Evolutionary conservation across 1,284 basidiomycete genomes (phyloP).

Genomic region (Cryptococcus sp.): DNA sequence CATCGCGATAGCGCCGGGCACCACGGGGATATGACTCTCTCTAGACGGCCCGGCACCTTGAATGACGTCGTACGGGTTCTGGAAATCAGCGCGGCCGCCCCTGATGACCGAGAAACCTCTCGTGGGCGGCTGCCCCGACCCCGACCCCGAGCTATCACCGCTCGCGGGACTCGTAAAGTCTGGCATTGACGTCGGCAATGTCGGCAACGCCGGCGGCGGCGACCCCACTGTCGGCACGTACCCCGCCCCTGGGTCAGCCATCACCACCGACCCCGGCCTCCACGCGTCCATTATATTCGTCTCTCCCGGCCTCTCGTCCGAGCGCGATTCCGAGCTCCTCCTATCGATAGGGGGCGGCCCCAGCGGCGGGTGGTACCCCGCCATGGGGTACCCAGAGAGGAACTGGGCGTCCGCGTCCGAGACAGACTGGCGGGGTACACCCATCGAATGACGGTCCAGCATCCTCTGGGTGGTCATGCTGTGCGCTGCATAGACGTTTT

Average conservation of each 20-base stretch:
- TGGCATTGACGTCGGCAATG: too few species aligned
- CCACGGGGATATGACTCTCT: neutral
- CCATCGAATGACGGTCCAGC: conserved; percentile 48
- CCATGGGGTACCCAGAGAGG: conserved; percentile 1
- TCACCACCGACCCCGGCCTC: conserved; percentile 17
- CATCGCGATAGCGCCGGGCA: conserved; percentile 4
- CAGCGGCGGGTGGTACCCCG: conserved; percentile 20
- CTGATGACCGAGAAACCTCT: conserved; percentile 44
- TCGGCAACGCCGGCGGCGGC: too few species aligned
- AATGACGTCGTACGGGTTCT: conserved; percentile 31
- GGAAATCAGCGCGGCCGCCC: conserved; percentile 40
- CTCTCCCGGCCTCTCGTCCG: conserved; percentile 22
- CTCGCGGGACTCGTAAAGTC: neutral
- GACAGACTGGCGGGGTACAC: conserved; percentile 24
- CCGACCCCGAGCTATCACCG: neutral
- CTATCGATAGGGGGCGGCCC: conserved; percentile 31
- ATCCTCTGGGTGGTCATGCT: conserved; percentile 50
- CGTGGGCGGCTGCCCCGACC: conserved; percentile 13
- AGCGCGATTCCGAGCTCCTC: conserved; percentile 26
- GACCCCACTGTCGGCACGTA: conserved; percentile 16
- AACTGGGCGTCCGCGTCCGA: conserved; percentile 24
- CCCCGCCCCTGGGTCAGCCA: conserved; percentile 1
- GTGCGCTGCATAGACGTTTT: conserved; percentile 42
- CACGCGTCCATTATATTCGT: conserved; percentile 42
- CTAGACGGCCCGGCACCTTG: neutral